These are phyloP conservation scores for Teratosphaeria zuluensis DNA, from an alignment of 2,329 filamentous ascomycete species.

Conservation along the genomic window DNA sequence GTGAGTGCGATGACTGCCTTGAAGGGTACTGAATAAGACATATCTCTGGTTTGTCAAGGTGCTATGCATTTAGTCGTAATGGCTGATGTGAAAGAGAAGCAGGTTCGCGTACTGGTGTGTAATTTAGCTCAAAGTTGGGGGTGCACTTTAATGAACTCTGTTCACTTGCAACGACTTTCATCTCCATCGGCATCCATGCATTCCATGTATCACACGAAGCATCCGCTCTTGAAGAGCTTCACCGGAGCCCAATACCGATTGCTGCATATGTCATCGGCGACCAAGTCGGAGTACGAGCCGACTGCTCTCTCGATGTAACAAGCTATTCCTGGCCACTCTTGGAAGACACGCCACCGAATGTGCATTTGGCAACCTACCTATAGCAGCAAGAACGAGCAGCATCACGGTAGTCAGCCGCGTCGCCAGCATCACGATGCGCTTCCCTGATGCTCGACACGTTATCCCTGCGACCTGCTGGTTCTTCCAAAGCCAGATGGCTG, in stretches of 20 bases:
- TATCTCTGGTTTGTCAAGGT: too few relatives aligned
- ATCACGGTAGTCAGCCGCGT: neutral
- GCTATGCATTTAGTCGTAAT: too few relatives aligned
- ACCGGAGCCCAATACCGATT: too few relatives aligned
- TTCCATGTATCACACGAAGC: neutral
- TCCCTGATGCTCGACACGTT: neutral
- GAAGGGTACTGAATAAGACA: too few relatives aligned
- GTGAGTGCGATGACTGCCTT: too few relatives aligned
- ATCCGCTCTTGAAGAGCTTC: neutral
- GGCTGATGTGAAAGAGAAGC: too few relatives aligned
- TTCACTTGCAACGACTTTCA: neutral
- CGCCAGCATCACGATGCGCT: neutral
- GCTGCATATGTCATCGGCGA: too few relatives aligned
- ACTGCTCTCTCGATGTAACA: too few relatives aligned
- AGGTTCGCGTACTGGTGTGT: neutral
- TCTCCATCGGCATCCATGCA: neutral
- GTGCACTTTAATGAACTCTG: neutral
- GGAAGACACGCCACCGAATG: too few relatives aligned
- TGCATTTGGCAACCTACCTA: too few relatives aligned
- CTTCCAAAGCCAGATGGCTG: neutral
- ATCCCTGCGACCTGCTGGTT: neutral
- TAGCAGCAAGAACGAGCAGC: neutral
- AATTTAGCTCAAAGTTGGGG: neutral
- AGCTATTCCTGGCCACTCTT: too few relatives aligned
- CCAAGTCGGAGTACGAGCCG: too few relatives aligned